Evolutionary conservation across 2,329 filamentous ascomycete species (phyloP), one percentile per base, ranked within the genome.

Genomic region (Thelonectria discophora): DNA sequence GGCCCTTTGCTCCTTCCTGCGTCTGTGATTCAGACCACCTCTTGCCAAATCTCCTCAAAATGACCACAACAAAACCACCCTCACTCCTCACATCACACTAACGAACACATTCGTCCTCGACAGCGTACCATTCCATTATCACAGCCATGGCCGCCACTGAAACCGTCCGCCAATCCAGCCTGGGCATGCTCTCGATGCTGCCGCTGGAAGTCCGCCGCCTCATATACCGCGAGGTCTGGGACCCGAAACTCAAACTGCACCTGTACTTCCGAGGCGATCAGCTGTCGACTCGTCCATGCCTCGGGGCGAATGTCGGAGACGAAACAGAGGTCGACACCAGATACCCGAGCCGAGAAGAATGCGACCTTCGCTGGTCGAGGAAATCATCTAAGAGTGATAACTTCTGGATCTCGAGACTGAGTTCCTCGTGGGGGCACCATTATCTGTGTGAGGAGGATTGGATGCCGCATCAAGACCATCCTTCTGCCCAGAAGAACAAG

Each of bases 361-460:
- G 21, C 11, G 43, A 48, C 13, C 30, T 48, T 42, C 42, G 49
- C 39, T 56, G 54, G 54, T 45, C 43, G 37, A 56, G 48, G 49
- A 54, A 48, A 32, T n/a, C 56, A 13, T 53, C 42, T 12, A 49
- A 48, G 34, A 42, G 15, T 13, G 49, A 49, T 18, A 49, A 40
- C 39, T 48, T 53, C 32, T 53, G 49, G 50, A 27, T 54, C 17
- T 48, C 49, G 17, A 47, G 56, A 21, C n/a, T 58, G 49, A 52
- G 50, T 24, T 58, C 56, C 2, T 42, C 49, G 21, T 58, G 56
- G 56, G 56, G 56, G 8, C 46, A 58, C 37, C 56, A 58, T 34
- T 58, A 53, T 45, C 17, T n/a, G 24, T 58, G 56, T 18, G 56
- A 58, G 32, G 56, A 58, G 17, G 49, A 58, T 42, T 58, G 56